Evolutionary conservation across 352 stramenopile species (phyloP), one percentile per base, ranked within the genome.

Genomic region (Lagenidium giganteum): DNA sequence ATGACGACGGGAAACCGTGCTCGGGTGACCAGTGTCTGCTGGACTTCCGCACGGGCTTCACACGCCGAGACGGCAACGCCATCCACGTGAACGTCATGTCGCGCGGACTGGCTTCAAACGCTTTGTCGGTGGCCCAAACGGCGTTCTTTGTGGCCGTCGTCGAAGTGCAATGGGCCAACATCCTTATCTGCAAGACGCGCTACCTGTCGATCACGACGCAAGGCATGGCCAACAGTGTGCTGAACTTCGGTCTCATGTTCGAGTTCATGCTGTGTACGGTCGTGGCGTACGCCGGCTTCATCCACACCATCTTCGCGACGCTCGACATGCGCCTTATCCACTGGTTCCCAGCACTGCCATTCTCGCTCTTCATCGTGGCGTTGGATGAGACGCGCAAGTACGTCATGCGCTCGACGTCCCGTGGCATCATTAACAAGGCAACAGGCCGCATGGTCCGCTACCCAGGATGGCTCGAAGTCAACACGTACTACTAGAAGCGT

Each of bases 231-330:
- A 97, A 97, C 61, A 81, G 61, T 27, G 77, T 94, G 50, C 88
- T 97, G 53, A 95, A 96, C 60, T 96, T 96, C 51, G 87, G 85
- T 0, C 80, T 97, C 46, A 86, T 95, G 59, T 96, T 96, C 49
- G 91, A 97, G 64, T 92, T 94, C 53, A 72, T 95, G 51, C 59
- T 97, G 12, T 86, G 82, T 51, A 61, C 68, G 5, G 72, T 84
- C 22, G 70, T 97, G 30, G 67, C 76, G 33, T 97, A 97, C 61
- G 68, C 71, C 1, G 71, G 77, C 33, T 88, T 90, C 51, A 65
- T 77, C 17, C 73, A 97, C 54, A 87, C 78, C 27, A 71, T 87
- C 24, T 75, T 97, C 18, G 74, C 60, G 13, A 97, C 89, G 6
- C 63, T 83, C 35, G 81, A 85, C 60, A 73, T 97, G 27, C 70